Evolutionary conservation across 2,329 filamentous ascomycete genomes (phyloP).

Genomic region (Hirsutella minnesotensis): DNA sequence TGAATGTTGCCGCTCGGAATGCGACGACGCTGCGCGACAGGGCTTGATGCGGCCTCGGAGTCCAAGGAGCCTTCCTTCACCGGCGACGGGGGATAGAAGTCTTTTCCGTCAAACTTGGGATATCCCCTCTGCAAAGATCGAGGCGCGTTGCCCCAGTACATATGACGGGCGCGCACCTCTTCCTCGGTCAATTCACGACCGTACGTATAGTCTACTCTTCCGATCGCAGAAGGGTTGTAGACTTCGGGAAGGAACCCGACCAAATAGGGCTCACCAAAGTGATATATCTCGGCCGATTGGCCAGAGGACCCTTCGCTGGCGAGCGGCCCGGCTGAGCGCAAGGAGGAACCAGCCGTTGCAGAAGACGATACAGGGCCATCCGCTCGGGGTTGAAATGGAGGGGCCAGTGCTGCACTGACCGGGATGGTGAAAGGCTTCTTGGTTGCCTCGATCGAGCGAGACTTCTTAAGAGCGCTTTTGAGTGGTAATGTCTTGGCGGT

Average conservation of each 20-base stretch:
- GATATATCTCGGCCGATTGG: slow-evolving; percentile 5
- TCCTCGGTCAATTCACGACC: slow-evolving; percentile 44
- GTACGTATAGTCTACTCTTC: slow-evolving; percentile 40
- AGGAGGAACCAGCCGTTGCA: slow-evolving; percentile 4
- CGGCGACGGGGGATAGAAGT: slow-evolving; percentile 50
- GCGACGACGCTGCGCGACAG: not conserved
- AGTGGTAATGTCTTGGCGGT: slow-evolving; percentile 15
- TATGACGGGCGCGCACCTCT: slow-evolving; percentile 44
- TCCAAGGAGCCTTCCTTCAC: slow-evolving; percentile 4
- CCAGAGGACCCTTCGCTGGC: slow-evolving; percentile 1
- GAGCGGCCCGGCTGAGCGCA: not conserved
- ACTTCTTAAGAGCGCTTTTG: slow-evolving; percentile 7
- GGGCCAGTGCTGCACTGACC: slow-evolving; percentile 33
- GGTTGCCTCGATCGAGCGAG: slow-evolving; percentile 10
- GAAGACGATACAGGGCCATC: slow-evolving; percentile 9
- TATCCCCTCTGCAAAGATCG: slow-evolving; percentile 37
- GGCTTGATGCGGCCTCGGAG: slow-evolving; percentile 1
- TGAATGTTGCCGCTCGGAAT: slow-evolving; percentile 2
- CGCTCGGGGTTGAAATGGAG: slow-evolving; percentile 33
- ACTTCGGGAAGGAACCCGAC: slow-evolving; percentile 38
- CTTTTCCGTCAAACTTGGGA: slow-evolving; percentile 53
- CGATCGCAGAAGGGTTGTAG: slow-evolving; percentile 26
- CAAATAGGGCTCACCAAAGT: slow-evolving; percentile 35
- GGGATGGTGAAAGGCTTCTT: slow-evolving; percentile 28
- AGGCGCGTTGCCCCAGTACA: slow-evolving; percentile 49